These are phyloP conservation scores for Trichoderma guizhouense DNA, from an alignment of 2,329 filamentous ascomycete species.

Conservation along the genomic window DNA sequence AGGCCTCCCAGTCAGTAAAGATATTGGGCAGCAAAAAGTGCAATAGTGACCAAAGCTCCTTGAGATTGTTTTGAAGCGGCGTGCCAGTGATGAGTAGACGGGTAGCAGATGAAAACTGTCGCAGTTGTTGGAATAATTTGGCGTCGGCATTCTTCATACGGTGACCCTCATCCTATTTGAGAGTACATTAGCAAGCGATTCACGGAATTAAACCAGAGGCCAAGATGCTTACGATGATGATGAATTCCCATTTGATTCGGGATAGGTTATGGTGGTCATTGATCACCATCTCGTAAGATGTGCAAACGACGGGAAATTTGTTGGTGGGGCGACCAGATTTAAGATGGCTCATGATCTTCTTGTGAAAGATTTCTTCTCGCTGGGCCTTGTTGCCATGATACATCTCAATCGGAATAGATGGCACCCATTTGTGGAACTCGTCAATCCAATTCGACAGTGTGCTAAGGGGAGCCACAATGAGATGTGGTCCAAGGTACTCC, in stretches of 20 bases:
- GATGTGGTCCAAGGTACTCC: slow-evolving; percentile 76
- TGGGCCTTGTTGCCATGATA: slow-evolving; percentile 84
- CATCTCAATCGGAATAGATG: slow-evolving; percentile 79
- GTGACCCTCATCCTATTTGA: slow-evolving; percentile 78
- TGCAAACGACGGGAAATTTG: slow-evolving; percentile 87
- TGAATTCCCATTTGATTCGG: slow-evolving; percentile 92
- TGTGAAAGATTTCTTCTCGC: slow-evolving; percentile 70
- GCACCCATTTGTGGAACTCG: slow-evolving; percentile 89
- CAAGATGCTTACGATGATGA: slow-evolving; percentile 71
- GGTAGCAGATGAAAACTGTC: slow-evolving; percentile 86
- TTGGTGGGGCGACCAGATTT: slow-evolving; percentile 54
- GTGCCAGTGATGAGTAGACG: slow-evolving; percentile 92
- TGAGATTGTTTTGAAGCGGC: slow-evolving; percentile 90
- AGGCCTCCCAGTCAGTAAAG: slow-evolving; percentile 89
- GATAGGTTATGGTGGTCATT: slow-evolving; percentile 78
- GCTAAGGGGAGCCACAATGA: slow-evolving; percentile 86
- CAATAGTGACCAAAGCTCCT: slow-evolving; percentile 89
- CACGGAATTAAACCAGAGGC: rapidly evolving
- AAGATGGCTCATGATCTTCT: slow-evolving; percentile 67
- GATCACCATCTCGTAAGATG: slow-evolving; percentile 94
- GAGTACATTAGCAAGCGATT: background rate
- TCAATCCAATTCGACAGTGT: slow-evolving; percentile 95
- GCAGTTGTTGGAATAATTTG: slow-evolving; percentile 81
- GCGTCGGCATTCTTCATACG: slow-evolving; percentile 97
- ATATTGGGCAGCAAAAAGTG: slow-evolving; percentile 92